Percentiles rank a stretch among this genome's conserved stretches.
These are phyloP conservation scores for Boletus edulis DNA, from an alignment of 768 basidiomycete genomes.

Conservation along the genomic window DNA sequence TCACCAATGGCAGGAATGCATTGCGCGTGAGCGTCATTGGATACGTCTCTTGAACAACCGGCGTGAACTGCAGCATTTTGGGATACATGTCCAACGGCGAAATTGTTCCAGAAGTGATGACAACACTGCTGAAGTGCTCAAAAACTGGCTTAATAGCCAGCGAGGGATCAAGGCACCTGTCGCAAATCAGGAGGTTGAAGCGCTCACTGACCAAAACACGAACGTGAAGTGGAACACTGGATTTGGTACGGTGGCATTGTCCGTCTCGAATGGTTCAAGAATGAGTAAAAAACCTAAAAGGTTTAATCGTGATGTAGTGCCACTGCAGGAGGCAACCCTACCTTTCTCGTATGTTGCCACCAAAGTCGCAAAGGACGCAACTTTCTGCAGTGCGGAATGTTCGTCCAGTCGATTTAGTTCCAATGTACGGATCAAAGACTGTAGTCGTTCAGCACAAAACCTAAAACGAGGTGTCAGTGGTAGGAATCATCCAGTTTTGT, in stretches of 20 bases:
- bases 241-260: constrained; percentile 97
- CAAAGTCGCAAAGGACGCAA: constrained; percentile 93
- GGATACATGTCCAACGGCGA: constrained; percentile 99
- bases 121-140: constrained; percentile 96
- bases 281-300: constrained; percentile 88
- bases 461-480: constrained; percentile 38
- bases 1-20: constrained; percentile 90
- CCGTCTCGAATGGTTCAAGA: constrained; percentile 97
- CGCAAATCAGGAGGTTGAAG: constrained; percentile 1
- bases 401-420: constrained; percentile 91
- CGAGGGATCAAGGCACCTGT: constrained; percentile 94
- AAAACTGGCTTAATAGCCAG: constrained; percentile 98
- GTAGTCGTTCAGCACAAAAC: constrained; percentile 94
- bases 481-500: not conserved
- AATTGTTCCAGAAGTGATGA: constrained; percentile 98
- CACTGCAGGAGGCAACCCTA: constrained; percentile 22
- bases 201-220: constrained; percentile 18
- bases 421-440: constrained; percentile 90
- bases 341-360: constrained; percentile 99
- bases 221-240: constrained; percentile 98
- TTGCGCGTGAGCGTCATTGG: constrained; percentile 97
- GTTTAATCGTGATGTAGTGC: not conserved
- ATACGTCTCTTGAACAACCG: constrained; percentile 95
- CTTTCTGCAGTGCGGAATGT: constrained; percentile 88
- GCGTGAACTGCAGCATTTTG: constrained; percentile 98